Base-by-base conservation (phyloP, 2,329 filamentous ascomycete species). In the Nemania sp. region DNA sequence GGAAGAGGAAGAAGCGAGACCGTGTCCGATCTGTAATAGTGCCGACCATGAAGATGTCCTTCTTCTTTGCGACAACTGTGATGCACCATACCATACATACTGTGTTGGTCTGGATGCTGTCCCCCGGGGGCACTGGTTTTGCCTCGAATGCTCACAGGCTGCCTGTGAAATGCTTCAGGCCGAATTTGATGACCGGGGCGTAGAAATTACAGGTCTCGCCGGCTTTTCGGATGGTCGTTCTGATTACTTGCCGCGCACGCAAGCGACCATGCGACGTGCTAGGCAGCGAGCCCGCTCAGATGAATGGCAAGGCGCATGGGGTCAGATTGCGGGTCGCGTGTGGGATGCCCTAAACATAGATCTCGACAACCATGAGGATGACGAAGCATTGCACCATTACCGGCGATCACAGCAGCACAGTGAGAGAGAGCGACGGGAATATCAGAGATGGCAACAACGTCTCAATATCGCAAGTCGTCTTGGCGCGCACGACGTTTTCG, bases 251-350 rank as follows among this genome's bases (percentile, higher is more conserved):
- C 79, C 81, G 12, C 82, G 86, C 60, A 88, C 86, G 1, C 80
- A 83, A 60, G 83, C 82, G n/a, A 79, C 79, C 48, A 80, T 86
- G 69, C 80, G 85, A 40, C 79, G 82, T 63, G 79, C 82, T 64
- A 76, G 85, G 68, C 77, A 81, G 67, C 87, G 77, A 74, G 87
- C 80, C 83, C 90, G 92, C 78, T 91, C 78, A 73, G 90, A 85
- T 48, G 90, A 96, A 47, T 97, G 94, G 94, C 90, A 94, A 72
- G 90, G 91, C 55, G 90, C 96, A 1, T 96, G 91, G 88, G 85
- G 83, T 59, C 80, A 84, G 66, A 85, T 89, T 63, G 80, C 84
- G 15, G 84, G 81, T 52, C 81, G 80, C 37, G 80, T 89, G 57
- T 87, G 83, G 69, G 88, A 93, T 69, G 83, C 84, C 29, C 77